Conservation (phyloP, 1,139 yeast genomes). For the Pichia inconspicua region DNA sequence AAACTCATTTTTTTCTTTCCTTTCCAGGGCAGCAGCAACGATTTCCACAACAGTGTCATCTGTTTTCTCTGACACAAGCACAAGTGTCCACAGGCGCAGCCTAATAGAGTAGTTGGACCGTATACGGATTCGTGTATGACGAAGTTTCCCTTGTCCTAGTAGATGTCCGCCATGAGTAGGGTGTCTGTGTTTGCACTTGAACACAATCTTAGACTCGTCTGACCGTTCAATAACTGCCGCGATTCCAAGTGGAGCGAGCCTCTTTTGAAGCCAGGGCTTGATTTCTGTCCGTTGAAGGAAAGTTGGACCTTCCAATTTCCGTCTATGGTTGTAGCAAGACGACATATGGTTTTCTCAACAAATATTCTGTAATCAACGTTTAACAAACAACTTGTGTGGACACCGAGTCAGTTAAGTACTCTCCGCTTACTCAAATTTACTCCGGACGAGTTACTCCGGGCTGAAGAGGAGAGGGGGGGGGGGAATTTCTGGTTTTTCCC, state of each 20-base stretch:
- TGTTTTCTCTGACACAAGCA: slow-evolving; percentile 28
- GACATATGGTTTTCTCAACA: too few species aligned
- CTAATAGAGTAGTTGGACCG: slow-evolving; percentile 59
- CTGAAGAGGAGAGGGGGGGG: too few species aligned
- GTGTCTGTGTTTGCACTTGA: slow-evolving; percentile 46
- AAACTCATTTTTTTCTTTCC: too few species aligned
- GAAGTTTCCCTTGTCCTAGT: not conserved
- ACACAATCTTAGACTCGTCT: slow-evolving; percentile 59
- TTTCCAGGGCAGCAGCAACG: slow-evolving; percentile 30
- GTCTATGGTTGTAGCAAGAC: too few species aligned
- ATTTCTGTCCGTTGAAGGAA: slow-evolving; percentile 42
- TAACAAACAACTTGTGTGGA: too few species aligned
- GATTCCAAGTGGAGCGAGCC: slow-evolving; percentile 44
- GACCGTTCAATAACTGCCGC: slow-evolving; percentile 63
- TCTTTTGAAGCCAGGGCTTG: slow-evolving; percentile 61
- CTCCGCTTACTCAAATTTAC: too few species aligned
- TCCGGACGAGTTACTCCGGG: too few species aligned
- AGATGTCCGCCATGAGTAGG: too few species aligned
- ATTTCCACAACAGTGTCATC: slow-evolving; percentile 34
- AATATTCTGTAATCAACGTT: too few species aligned
- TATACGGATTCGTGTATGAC: slow-evolving; percentile 29
- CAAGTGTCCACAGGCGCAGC: slow-evolving; percentile 51
- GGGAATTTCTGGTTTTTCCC: too few species aligned
- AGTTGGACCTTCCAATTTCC: slow-evolving; percentile 18
- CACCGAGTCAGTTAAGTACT: too few species aligned